These are phyloP conservation scores for Stagonosporopsis rhizophila DNA, from an alignment of 2,329 filamentous ascomycete species.

Conservation along the genomic window DNA sequence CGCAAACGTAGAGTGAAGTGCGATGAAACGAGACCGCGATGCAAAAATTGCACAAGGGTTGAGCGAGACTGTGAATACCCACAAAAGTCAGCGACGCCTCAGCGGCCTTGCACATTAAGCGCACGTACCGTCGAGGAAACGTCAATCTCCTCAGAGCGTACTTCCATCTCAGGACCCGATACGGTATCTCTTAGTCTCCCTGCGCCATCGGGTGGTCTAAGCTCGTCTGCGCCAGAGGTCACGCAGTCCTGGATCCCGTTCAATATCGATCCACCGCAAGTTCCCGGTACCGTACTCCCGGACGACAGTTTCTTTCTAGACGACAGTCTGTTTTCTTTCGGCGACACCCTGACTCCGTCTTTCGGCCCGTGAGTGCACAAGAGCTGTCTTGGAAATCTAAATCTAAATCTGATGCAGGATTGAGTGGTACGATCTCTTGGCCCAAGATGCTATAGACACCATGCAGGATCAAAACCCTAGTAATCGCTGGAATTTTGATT, in stretches of 20 bases:
- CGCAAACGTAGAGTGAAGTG: conserved; percentile 60
- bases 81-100: conserved; percentile 19
- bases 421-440: conserved; percentile 58
- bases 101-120: conserved; percentile 21
- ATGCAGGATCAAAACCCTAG: conserved; percentile 42
- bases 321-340: conserved; percentile 34
- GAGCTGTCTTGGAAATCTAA: neutral
- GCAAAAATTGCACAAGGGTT: conserved; percentile 53
- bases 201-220: conserved; percentile 10
- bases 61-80: conserved; percentile 52
- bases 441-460: conserved; percentile 51
- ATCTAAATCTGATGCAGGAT: conserved; percentile 23
- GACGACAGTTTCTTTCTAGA: conserved; percentile 36
- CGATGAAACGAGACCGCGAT: conserved; percentile 55
- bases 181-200: conserved; percentile 5
- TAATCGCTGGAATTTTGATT: conserved; percentile 50
- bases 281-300: conserved; percentile 28
- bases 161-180: conserved; percentile 9
- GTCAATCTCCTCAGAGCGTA: neutral
- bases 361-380: conserved; percentile 46
- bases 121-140: conserved; percentile 17
- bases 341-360: conserved; percentile 44
- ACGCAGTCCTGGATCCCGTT: conserved; percentile 27
- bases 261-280: conserved; percentile 18
- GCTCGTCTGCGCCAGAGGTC: conserved; percentile 9